phyloP scores from a whole-genome alignment of 2,329 filamentous ascomycete species.

The Monilinia vaccinii-corymbosi region DNA sequence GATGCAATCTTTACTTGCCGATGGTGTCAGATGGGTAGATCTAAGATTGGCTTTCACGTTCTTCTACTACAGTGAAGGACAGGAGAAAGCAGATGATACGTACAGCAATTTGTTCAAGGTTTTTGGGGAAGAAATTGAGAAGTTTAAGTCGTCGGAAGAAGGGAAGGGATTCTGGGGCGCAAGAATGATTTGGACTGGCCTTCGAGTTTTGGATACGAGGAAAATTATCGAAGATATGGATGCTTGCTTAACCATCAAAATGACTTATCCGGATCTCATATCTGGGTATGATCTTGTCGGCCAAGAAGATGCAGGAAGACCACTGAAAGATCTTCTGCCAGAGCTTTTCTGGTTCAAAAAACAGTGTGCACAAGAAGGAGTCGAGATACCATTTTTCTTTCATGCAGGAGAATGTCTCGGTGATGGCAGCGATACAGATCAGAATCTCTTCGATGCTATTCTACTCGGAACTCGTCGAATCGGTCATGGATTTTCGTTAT shows the following conservation, averaged over 20 bases:
- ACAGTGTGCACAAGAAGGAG: conserved; percentile 64
- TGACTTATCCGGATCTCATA: conserved; percentile 68
- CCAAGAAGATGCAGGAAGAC: conserved; percentile 71
- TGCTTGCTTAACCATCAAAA: conserved; percentile 73
- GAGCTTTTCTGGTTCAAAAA: conserved; percentile 92
- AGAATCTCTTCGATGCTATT: conserved; percentile 82
- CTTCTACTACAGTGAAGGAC: conserved; percentile 56
- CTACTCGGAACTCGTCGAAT: conserved; percentile 81
- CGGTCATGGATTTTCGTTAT: conserved; percentile 80
- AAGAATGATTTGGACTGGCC: conserved; percentile 74
- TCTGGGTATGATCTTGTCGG: conserved; percentile 86
- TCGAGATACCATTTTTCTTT: conserved; percentile 91
- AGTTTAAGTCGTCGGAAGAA: conserved; percentile 62
- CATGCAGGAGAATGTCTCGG: conserved; percentile 81
- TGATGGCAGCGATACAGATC: conserved; percentile 64
- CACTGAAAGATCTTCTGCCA: conserved; percentile 68
- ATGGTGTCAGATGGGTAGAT: conserved; percentile 81
- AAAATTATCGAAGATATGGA: conserved; percentile 74
- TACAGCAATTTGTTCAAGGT: conserved; percentile 62
- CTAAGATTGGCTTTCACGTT: conserved; percentile 67
- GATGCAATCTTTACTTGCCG: conserved; percentile 61
- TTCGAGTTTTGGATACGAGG: conserved; percentile 55
- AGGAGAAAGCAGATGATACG: conserved; percentile 57
- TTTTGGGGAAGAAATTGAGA: conserved; percentile 67
- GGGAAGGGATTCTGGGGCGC: conserved; percentile 77